Conservation (phyloP, 192 early-diverging fungal genomes). For the Phlyctochytrium arcticum region DNA sequence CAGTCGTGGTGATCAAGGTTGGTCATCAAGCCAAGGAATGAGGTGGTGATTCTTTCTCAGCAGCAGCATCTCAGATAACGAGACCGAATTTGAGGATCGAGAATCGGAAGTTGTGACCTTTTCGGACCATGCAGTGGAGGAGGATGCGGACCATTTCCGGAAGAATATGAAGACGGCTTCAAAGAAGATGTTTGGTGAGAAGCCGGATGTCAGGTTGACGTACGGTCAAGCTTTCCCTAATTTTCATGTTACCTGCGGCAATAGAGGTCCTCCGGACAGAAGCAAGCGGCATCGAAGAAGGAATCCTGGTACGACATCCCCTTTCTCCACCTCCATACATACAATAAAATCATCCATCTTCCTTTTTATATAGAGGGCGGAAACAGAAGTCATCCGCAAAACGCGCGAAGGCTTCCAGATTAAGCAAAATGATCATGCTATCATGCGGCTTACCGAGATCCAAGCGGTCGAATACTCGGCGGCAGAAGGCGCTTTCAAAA, state of each 20-base stretch:
- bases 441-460: background rate
- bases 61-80: too few relatives aligned
- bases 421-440: background rate
- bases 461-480: conserved; percentile 1
- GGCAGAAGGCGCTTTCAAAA: background rate
- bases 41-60: too few relatives aligned
- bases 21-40: too few relatives aligned
- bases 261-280: background rate
- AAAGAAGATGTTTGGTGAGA: background rate
- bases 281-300: background rate
- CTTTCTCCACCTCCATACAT: background rate
- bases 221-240: background rate
- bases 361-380: background rate
- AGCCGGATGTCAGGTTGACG: background rate
- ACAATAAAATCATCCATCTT: background rate
- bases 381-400: conserved; percentile 18
- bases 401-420: conserved; percentile 10
- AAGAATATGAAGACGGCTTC: background rate
- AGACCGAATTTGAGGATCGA: too few relatives aligned
- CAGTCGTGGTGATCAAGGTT: too few relatives aligned
- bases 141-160: too few relatives aligned
- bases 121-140: too few relatives aligned
- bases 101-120: too few relatives aligned
- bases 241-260: background rate
- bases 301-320: background rate